Evolutionary conservation across 257 asterid genomes (phyloP).

Genomic region (Verbascum thapsus): DNA sequence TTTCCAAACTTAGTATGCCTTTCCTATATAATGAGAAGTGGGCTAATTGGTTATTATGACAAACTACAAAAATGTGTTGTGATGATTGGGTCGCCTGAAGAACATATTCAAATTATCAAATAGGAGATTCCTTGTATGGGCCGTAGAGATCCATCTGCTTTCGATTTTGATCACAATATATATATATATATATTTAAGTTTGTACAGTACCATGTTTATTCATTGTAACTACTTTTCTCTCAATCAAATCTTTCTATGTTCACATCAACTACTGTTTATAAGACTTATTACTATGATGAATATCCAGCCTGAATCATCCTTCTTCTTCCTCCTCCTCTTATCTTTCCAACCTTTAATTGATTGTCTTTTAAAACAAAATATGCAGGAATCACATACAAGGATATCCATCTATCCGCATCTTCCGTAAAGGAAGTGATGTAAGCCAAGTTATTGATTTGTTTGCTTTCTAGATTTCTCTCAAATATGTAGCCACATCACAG

Average conservation of each 20-base stretch:
- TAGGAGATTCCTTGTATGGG: too few relatives aligned
- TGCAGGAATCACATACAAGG: conserved; percentile 96
- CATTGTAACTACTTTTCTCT: conserved; percentile 2
- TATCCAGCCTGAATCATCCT: conserved; percentile 4
- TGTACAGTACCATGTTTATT: not conserved
- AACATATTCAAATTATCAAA: not conserved
- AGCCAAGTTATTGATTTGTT: conserved; percentile 50
- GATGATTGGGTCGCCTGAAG: not conserved
- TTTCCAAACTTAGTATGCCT: not conserved
- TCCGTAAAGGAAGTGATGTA: conserved; percentile 86
- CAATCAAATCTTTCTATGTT: not conserved
- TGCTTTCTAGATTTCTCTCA: conserved; percentile 9
- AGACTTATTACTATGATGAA: not conserved
- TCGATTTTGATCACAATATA: conserved; percentile 1
- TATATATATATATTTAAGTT: not conserved
- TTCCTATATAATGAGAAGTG: too few relatives aligned
- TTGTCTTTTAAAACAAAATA: conserved; percentile 23
- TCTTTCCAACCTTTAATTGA: too few relatives aligned
- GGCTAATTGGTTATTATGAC: not conserved
- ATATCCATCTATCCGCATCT: conserved; percentile 91
- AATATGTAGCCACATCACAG: too few relatives aligned
- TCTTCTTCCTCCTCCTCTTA: too few relatives aligned
- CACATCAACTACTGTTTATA: not conserved
- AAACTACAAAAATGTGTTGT: not conserved
- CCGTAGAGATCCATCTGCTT: too few relatives aligned